Percentiles rank a stretch among this genome's conserved stretches.
Conservation (phyloP, 371 early-diverging fungal species). For the Circinella minor region DNA sequence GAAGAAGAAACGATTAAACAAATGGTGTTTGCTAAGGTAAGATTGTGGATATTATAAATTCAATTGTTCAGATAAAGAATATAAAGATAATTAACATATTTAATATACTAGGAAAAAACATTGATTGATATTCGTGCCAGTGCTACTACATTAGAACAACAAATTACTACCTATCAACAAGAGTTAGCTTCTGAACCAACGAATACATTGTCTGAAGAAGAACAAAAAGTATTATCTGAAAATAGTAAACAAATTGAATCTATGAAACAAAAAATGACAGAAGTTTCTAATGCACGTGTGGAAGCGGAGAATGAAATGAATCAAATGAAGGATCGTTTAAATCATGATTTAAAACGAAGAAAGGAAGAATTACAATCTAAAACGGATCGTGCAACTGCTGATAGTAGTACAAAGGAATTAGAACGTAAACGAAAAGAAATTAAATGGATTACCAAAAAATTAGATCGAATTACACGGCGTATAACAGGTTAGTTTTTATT, state of each 20-base stretch:
- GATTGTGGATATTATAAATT: background rate
- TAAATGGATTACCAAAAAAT: conserved; percentile 49
- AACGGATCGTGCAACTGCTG: conserved; percentile 50
- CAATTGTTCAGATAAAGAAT: background rate
- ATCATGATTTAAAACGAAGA: conserved; percentile 65
- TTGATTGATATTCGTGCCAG: conserved; percentile 39
- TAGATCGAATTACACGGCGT: conserved; percentile 32
- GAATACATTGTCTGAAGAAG: conserved; percentile 57
- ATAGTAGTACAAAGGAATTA: conserved; percentile 35
- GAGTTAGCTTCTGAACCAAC: conserved; percentile 66
- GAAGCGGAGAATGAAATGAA: conserved; percentile 68
- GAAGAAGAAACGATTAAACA: conserved; percentile 61
- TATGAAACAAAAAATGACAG: conserved; percentile 49
- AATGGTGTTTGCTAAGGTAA: conserved; percentile 49
- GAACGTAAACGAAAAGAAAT: conserved; percentile 60
- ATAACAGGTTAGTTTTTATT: conserved; percentile 29
- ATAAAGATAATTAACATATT: background rate
- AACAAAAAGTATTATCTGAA: conserved; percentile 56
- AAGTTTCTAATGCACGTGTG: conserved; percentile 43
- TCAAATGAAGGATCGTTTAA: conserved; percentile 73
- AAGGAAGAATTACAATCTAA: conserved; percentile 59
- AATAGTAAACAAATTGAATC: conserved; percentile 58
- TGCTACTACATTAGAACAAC: conserved; percentile 53
- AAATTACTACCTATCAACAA: conserved; percentile 55
- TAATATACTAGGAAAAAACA: conserved; percentile 35